These are phyloP conservation scores for Panicum miliaceum DNA, from an alignment of 176 grass and related monocot species.

Conservation along the genomic window DNA sequence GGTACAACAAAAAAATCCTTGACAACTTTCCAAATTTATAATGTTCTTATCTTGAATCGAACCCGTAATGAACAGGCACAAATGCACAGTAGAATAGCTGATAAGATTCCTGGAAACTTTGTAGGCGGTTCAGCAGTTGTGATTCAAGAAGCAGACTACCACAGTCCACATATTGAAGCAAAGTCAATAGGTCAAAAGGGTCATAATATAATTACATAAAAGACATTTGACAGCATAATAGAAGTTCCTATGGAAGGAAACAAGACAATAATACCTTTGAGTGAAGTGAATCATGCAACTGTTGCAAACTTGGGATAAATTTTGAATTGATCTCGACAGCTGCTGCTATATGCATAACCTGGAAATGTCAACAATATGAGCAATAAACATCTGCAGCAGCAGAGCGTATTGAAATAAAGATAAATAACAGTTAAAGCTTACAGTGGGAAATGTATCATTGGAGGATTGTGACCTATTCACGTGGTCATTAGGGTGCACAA, in stretches of 20 bases:
- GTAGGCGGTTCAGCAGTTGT: neutral
- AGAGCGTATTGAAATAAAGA: slow-evolving; percentile 9
- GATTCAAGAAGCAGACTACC: neutral
- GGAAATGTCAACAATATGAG: slow-evolving; percentile 46
- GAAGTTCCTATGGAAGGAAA: slow-evolving; percentile 20
- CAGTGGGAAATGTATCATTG: slow-evolving; percentile 99
- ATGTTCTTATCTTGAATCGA: neutral
- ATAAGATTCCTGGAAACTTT: neutral
- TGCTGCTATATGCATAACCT: slow-evolving; percentile 99
- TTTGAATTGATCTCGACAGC: slow-evolving; percentile 81
- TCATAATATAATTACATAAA: slow-evolving; percentile 16
- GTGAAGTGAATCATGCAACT: slow-evolving; percentile 81
- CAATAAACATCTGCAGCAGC: slow-evolving; percentile 19
- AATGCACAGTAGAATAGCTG: slow-evolving; percentile 10
- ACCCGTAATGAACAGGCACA: neutral
- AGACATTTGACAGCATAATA: neutral
- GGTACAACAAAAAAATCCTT: neutral
- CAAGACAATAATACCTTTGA: slow-evolving; percentile 62
- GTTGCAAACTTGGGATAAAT: slow-evolving; percentile 85
- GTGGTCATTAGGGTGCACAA: slow-evolving; percentile 98
- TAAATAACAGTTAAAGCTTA: slow-evolving; percentile 54
- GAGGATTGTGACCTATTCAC: slow-evolving; percentile 98
- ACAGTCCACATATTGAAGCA: slow-evolving; percentile 1
- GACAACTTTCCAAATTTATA: neutral
- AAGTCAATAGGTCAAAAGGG: slow-evolving; percentile 8